Percentiles rank a stretch among this genome's conserved stretches.
Evolutionary conservation across 306 rosid species (phyloP).

Genomic region (Cicer cuneatum): DNA sequence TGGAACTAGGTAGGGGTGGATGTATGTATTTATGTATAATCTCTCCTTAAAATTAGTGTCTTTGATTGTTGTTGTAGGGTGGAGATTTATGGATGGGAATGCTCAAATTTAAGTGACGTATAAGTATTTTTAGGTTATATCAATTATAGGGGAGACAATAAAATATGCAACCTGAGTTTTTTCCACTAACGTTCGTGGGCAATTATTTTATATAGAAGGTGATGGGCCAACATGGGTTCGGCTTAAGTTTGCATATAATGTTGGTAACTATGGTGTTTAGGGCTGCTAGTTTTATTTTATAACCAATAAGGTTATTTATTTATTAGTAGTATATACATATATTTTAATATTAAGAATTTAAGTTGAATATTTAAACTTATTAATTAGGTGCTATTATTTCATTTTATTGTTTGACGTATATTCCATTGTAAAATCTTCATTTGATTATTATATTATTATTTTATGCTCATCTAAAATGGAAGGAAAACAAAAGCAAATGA

Average conservation of each 20-base stretch:
- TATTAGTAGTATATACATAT: too few relatives aligned
- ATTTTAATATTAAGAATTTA: too few relatives aligned
- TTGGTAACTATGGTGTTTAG: slow-evolving; percentile 40
- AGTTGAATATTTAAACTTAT: too few relatives aligned
- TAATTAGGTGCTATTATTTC: too few relatives aligned
- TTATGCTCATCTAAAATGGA: too few relatives aligned
- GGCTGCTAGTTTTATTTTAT: slow-evolving; percentile 38
- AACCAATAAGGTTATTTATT: not conserved
- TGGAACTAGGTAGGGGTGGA: slow-evolving; percentile 32
- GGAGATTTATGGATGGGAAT: slow-evolving; percentile 54
- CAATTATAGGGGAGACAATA: slow-evolving; percentile 75
- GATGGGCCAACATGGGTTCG: slow-evolving; percentile 57
- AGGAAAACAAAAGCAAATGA: too few relatives aligned
- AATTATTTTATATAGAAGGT: slow-evolving; percentile 61
- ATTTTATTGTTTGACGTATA: too few relatives aligned
- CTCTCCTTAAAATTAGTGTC: slow-evolving; percentile 26
- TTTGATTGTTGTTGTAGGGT: slow-evolving; percentile 43
- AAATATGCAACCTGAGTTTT: slow-evolving; percentile 75
- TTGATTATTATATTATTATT: too few relatives aligned
- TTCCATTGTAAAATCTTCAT: too few relatives aligned
- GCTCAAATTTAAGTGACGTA: slow-evolving; percentile 65
- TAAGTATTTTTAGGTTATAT: slow-evolving; percentile 47
- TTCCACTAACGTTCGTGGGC: slow-evolving; percentile 86
- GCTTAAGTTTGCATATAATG: slow-evolving; percentile 40
- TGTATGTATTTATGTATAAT: not conserved